phyloP scores from a whole-genome alignment of 2,329 filamentous ascomycete genomes.

The Botryotinia convoluta region DNA sequence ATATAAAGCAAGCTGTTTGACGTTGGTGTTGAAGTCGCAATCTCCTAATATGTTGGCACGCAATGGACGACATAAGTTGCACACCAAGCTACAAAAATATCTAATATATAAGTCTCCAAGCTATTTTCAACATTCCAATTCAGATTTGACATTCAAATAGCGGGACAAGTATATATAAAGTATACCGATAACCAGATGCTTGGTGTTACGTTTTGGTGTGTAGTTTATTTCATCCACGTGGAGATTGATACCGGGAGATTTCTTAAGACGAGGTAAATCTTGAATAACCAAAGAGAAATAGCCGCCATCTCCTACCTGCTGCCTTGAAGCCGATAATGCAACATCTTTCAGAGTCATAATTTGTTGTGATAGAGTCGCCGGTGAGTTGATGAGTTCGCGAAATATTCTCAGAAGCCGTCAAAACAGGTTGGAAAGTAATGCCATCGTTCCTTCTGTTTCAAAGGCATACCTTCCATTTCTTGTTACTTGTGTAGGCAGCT shows the following conservation, averaged over 20 bases:
- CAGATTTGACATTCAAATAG: background rate
- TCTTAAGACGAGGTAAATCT: background rate
- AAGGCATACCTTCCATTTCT: background rate
- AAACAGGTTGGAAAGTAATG: background rate
- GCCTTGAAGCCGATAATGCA: too few species aligned
- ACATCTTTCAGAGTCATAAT: background rate
- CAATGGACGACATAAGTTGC: background rate
- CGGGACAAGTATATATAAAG: background rate
- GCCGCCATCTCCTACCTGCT: background rate
- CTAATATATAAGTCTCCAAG: background rate
- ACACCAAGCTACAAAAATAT: background rate
- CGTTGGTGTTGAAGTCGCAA: background rate
- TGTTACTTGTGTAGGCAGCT: background rate
- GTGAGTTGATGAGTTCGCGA: background rate
- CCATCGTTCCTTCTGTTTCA: conserved; percentile 5
- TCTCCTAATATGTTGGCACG: background rate
- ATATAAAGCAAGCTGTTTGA: background rate
- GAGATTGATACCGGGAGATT: background rate
- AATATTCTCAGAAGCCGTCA: background rate
- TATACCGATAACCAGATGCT: background rate
- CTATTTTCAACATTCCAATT: background rate
- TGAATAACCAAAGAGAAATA: background rate
- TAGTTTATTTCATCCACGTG: background rate
- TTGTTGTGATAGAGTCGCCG: background rate
- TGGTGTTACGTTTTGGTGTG: background rate